These are phyloP conservation scores for Hippophae gyantsensis DNA, from an alignment of 306 rosid species.

Conservation along the genomic window DNA sequence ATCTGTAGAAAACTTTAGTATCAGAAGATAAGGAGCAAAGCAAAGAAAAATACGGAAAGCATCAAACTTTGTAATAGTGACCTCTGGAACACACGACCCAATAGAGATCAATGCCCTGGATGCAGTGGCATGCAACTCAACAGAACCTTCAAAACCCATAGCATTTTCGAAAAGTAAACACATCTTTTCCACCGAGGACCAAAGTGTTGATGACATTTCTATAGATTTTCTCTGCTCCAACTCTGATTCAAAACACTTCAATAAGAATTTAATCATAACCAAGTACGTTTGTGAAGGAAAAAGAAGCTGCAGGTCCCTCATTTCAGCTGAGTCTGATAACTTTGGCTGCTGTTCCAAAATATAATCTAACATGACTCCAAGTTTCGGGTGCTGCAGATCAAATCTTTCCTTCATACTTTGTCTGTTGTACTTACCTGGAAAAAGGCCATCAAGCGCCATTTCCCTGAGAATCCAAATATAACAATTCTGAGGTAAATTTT, in stretches of 20 bases:
- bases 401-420: slow-evolving; percentile 24
- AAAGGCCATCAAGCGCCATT: slow-evolving; percentile 85
- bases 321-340: slow-evolving; percentile 55
- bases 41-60: slow-evolving; percentile 6
- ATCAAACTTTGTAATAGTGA: slow-evolving; percentile 9
- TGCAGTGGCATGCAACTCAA: slow-evolving; percentile 78
- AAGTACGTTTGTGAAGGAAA: slow-evolving; percentile 62
- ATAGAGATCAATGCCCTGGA: slow-evolving; percentile 65
- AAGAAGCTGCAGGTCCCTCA: slow-evolving; percentile 61
- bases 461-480: slow-evolving; percentile 45
- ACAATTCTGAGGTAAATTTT: not conserved
- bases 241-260: slow-evolving; percentile 68
- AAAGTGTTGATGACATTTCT: slow-evolving; percentile 39
- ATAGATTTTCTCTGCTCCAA: slow-evolving; percentile 39
- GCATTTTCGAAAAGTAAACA: slow-evolving; percentile 75
- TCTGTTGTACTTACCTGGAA: slow-evolving; percentile 40
- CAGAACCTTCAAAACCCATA: slow-evolving; percentile 82
- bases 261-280: slow-evolving; percentile 68
- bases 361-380: slow-evolving; percentile 63
- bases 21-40: slow-evolving; percentile 12
- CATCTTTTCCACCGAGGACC: slow-evolving; percentile 49
- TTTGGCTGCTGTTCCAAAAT: slow-evolving; percentile 66
- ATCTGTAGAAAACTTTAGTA: slow-evolving; percentile 40
- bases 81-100: slow-evolving; percentile 80
- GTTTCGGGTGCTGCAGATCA: slow-evolving; percentile 52